Percentiles rank a stretch among this genome's conserved stretches.
These are phyloP conservation scores for Liriodendron chinense DNA, from an alignment of 164 flowering plant genomes.

Conservation along the genomic window DNA sequence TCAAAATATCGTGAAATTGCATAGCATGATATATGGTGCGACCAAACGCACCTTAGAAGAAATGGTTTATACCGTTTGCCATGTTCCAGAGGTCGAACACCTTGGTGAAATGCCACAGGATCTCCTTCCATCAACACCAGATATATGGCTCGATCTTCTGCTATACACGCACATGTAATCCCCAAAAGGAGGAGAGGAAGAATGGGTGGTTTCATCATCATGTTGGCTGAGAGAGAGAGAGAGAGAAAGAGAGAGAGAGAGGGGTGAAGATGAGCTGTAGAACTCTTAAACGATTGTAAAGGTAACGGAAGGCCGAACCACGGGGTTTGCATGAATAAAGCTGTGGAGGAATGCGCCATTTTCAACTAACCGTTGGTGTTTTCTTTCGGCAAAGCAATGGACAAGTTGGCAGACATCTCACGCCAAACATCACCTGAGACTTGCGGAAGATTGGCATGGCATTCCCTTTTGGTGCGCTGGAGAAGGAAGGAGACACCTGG, in stretches of 20 bases:
- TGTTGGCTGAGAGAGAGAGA: background rate
- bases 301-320: background rate
- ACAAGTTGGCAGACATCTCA: background rate
- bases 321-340: background rate
- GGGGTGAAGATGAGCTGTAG: too few relatives aligned
- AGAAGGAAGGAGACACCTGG: too few relatives aligned
- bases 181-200: background rate
- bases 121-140: slow-evolving; percentile 71
- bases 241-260: too few relatives aligned
- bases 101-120: slow-evolving; percentile 54
- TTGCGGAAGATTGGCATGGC: too few relatives aligned
- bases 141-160: slow-evolving; percentile 48
- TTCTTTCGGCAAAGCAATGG: background rate
- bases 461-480: too few relatives aligned
- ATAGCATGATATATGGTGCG: background rate
- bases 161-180: slow-evolving; percentile 14
- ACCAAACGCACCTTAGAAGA: background rate
- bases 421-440: background rate
- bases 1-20: background rate
- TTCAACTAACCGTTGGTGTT: background rate
- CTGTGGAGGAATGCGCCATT: background rate
- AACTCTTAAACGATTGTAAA: too few relatives aligned
- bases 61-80: slow-evolving; percentile 10
- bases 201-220: background rate
- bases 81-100: slow-evolving; percentile 3